Evolutionary conservation across 345 rosid genomes (phyloP), one percentile per base, ranked within the genome.

Genomic region (Populus davidiana): DNA sequence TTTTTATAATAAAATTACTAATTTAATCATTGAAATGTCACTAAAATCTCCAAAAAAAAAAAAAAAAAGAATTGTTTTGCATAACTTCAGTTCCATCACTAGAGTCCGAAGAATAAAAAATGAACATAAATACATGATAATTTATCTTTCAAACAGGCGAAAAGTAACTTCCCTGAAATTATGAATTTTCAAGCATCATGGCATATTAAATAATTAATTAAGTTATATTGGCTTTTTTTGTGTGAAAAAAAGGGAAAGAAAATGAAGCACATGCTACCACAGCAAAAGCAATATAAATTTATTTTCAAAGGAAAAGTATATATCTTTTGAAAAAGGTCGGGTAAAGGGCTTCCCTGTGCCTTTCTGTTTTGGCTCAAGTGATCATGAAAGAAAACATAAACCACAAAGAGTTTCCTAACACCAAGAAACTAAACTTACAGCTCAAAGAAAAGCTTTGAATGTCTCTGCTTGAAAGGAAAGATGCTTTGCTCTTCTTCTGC

Each of bases 401-500:
- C 20, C 49, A 41, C 13, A 33, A 31, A 13, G 35, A 73, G 72
- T 61, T 44, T 72, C 44, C 59, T 21, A 18, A 20, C 67, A 49
- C 43, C 29, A 20, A 73, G 54, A 66, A 20, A 66, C 12, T 78
- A 50, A 12, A 61, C 59, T 52, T 65, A 47, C 56, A 71, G 65
- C 35, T 33, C 64, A 54, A 12, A 25, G 41, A 33, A 76, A 63
- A 56, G 77, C 52, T 81, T 71, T 76, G 80, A 81, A 77, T 82
- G 82, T 75, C 71, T 69, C 77, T 77, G 85, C 81, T 70, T 14
- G 79, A 79, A 79, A 43, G 71, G 85, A 79, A 85, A 83, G 76
- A 75, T 83, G 81, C 79, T 67, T 67, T 38, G 69, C 56, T 27
- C 74, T 63, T 64, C 81, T 75, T 47, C 75, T 66, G 41, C n/a